Conservation (phyloP, 805 yeast species). For the Kurtzmaniella fragi region DNA sequence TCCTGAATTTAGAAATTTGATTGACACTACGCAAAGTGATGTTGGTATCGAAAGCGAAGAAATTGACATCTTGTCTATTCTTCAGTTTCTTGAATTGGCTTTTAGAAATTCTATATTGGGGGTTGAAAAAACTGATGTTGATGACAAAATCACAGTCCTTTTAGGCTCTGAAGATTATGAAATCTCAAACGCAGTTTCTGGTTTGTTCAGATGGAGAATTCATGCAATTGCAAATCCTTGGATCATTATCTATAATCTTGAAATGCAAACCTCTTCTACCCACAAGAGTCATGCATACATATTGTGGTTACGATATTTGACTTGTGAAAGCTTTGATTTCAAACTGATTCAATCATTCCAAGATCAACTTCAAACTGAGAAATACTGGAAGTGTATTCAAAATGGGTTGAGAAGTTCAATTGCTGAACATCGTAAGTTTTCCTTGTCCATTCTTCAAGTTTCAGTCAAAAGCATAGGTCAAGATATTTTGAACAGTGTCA, state of each 20-base stretch:
- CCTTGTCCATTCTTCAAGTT: conserved; percentile 58
- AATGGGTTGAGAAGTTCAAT: conserved; percentile 46
- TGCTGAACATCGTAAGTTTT: conserved; percentile 68
- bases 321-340: conserved; percentile 11
- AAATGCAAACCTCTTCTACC: conserved; percentile 16
- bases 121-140: conserved; percentile 7
- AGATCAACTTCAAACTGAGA: conserved; percentile 15
- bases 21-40: conserved; percentile 1
- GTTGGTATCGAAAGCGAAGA: conserved; percentile 3
- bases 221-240: conserved; percentile 32
- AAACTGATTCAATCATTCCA: conserved; percentile 18
- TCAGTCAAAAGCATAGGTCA: conserved; percentile 45
- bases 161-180: conserved; percentile 33
- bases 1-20: conserved; percentile 9
- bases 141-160: conserved; percentile 23
- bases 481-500: conserved; percentile 23
- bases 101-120: conserved; percentile 16
- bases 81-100: conserved; percentile 34
- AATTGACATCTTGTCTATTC: conserved; percentile 12
- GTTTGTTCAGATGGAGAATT: conserved; percentile 53
- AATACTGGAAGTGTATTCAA: conserved; percentile 53
- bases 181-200: conserved; percentile 32
- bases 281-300: conserved; percentile 41
- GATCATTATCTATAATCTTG: conserved; percentile 38
- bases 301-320: conserved; percentile 53